phyloP scores from a whole-genome alignment of 441 rosid species.

The Dalechampia spathulata region DNA sequence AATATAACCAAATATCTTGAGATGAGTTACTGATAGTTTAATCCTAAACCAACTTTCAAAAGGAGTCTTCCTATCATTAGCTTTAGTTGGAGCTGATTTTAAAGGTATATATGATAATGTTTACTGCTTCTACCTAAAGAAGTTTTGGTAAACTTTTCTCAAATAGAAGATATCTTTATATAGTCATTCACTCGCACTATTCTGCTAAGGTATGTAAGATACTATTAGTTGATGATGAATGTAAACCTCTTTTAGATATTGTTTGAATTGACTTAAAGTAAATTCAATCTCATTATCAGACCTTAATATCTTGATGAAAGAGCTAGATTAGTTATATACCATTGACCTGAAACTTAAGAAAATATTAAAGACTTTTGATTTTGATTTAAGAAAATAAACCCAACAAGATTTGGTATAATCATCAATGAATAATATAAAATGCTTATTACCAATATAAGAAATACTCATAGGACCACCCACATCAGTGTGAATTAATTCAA shows the following conservation, averaged over 20 bases:
- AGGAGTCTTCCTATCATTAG: background rate
- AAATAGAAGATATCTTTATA: background rate
- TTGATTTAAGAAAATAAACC: no score
- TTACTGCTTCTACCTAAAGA: background rate
- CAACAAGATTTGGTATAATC: no score
- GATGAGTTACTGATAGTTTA: no score
- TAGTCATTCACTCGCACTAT: background rate
- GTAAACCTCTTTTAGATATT: background rate
- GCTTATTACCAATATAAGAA: no score
- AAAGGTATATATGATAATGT: background rate
- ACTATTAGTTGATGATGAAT: background rate
- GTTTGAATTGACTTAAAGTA: background rate
- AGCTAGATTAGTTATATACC: no score
- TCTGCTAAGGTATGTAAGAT: background rate
- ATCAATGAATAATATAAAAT: no score
- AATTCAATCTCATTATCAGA: background rate
- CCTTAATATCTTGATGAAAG: background rate
- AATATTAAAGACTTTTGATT: no score
- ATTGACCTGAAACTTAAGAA: no score
- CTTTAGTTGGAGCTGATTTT: background rate
- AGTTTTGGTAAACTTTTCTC: background rate
- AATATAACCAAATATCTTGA: background rate
- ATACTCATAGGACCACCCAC: no score
- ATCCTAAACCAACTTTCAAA: background rate
- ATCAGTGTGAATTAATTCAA: no score